These are phyloP conservation scores for Panaeolus cyanescens DNA, from an alignment of 768 basidiomycete genomes.

Conservation along the genomic window DNA sequence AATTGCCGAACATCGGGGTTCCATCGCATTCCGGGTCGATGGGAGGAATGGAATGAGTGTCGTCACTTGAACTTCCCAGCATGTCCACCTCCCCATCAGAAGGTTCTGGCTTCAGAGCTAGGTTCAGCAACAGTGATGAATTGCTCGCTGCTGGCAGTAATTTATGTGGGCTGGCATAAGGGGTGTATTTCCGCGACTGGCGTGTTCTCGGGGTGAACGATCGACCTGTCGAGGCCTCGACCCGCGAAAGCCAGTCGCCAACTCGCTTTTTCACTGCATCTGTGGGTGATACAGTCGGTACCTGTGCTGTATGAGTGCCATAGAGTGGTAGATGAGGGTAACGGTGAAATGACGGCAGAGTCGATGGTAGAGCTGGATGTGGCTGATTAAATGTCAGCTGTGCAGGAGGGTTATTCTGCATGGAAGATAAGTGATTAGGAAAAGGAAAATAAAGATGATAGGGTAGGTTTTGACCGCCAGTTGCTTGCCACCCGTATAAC, in stretches of 20 bases:
- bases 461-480: not conserved
- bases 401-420: not conserved
- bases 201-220: not conserved
- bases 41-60: not conserved
- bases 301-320: not conserved
- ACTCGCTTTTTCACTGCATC: not conserved
- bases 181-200: not conserved
- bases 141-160: not conserved
- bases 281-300: not conserved
- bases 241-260: not conserved
- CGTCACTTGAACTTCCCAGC: too few relatives aligned
- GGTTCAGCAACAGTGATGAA: not conserved
- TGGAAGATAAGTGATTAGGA: not conserved
- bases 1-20: constrained; percentile 1
- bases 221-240: not conserved
- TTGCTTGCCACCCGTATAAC: not conserved
- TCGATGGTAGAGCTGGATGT: not conserved
- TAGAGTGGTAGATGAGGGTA: not conserved
- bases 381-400: not conserved
- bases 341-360: not conserved
- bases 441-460: not conserved
- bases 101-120: not conserved
- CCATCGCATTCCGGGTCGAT: not conserved
- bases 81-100: not conserved
- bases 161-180: not conserved